These are phyloP conservation scores for Malus hybrid DNA, from an alignment of 331 rosid genomes.

Conservation along the genomic window DNA sequence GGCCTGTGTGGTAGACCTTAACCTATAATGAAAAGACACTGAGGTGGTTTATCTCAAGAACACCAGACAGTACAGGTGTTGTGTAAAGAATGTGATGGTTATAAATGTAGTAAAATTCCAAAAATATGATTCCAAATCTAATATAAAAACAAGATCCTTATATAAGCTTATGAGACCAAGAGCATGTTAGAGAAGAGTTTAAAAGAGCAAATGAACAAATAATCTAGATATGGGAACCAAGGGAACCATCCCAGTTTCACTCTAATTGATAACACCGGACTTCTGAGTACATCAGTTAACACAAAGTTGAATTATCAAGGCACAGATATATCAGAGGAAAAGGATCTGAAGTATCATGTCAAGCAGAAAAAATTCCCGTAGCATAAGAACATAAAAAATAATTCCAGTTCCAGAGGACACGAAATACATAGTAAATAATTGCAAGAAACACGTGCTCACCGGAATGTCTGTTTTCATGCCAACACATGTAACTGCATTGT, in stretches of 20 bases:
- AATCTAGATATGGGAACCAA: neutral
- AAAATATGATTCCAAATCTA: neutral
- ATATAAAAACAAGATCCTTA: neutral
- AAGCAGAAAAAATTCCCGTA: neutral
- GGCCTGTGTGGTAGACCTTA: constrained; percentile 13
- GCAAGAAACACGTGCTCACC: constrained; percentile 31
- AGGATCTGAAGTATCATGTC: neutral
- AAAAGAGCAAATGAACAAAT: neutral
- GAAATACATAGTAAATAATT: neutral
- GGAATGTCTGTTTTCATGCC: constrained; percentile 96
- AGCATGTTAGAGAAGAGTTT: neutral
- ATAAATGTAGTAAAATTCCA: neutral
- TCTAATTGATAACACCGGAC: neutral
- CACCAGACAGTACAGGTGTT: constrained; percentile 1
- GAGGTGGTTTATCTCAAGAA: constrained; percentile 4
- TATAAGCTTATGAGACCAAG: neutral
- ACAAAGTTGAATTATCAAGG: neutral
- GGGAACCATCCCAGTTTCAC: neutral
- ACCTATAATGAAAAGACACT: constrained; percentile 15
- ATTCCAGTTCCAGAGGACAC: neutral
- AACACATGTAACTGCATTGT: constrained; percentile 83
- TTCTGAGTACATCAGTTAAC: neutral
- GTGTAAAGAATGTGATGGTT: constrained; percentile 1
- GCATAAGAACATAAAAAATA: neutral
- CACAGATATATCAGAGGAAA: neutral